A percentile compares a stretch with the other conserved stretches of the same genome.
Conservation (phyloP, 2,329 filamentous ascomycete genomes). For the Xylaria sp. region DNA sequence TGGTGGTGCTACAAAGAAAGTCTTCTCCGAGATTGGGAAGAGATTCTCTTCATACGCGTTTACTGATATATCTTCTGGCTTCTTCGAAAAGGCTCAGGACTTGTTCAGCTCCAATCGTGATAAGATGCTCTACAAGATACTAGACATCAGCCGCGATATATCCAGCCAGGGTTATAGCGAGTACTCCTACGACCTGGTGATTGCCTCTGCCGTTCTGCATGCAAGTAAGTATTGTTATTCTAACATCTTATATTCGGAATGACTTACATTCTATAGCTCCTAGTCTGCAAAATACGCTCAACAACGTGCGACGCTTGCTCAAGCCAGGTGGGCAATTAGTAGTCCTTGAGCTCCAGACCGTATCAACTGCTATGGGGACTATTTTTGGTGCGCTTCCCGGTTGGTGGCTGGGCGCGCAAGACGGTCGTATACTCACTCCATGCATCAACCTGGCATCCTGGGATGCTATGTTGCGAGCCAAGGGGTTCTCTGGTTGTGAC, state of each 20-base stretch:
- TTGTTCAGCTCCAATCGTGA: constrained; percentile 34
- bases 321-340: constrained; percentile 40
- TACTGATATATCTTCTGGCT: constrained; percentile 14
- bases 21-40: constrained; percentile 2
- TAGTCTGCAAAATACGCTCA: constrained; percentile 18
- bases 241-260: neutral
- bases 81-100: neutral
- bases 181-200: constrained; percentile 27
- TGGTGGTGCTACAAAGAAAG: constrained; percentile 16
- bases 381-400: constrained; percentile 39
- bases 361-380: constrained; percentile 19
- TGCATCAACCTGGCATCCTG: constrained; percentile 9
- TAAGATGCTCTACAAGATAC: constrained; percentile 45
- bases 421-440: constrained; percentile 31
- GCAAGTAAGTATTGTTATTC: constrained; percentile 6
- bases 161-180: constrained; percentile 17
- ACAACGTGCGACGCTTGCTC: constrained; percentile 33
- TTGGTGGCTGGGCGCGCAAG: constrained; percentile 42
- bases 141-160: constrained; percentile 33
- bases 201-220: constrained; percentile 32
- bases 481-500: constrained; percentile 9
- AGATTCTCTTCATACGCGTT: constrained; percentile 48
- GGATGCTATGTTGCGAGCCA: neutral
- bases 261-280: constrained; percentile 13
- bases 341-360: constrained; percentile 23